A percentile compares a stretch with the other conserved stretches of the same genome.
Evolutionary conservation across 768 basidiomycete species (phyloP).

Genomic region (Strobilomyces dryophilus): DNA sequence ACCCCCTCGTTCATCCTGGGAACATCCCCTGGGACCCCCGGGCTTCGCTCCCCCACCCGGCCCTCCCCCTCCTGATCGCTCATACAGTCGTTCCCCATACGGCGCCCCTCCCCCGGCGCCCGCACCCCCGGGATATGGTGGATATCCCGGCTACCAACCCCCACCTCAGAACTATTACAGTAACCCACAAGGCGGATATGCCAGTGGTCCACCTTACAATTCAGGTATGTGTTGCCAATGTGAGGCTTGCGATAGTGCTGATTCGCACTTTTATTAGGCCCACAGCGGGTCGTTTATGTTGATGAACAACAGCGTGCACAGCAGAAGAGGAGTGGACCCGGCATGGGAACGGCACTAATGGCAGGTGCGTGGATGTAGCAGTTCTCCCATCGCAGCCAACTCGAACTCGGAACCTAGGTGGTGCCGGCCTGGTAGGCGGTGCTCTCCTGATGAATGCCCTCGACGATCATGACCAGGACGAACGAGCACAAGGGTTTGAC

Average conservation of each 20-base stretch:
- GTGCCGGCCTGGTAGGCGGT: slow-evolving; percentile 66
- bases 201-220: slow-evolving; percentile 2
- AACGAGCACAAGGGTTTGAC: slow-evolving; percentile 31
- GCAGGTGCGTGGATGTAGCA: slow-evolving; percentile 36
- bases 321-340: slow-evolving; percentile 43
- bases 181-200: slow-evolving; percentile 14
- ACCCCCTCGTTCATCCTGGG: slow-evolving; percentile 67
- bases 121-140: slow-evolving; percentile 16
- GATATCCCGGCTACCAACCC: slow-evolving; percentile 15
- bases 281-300: slow-evolving; percentile 31
- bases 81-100: slow-evolving; percentile 31
- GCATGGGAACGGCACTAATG: slow-evolving; percentile 44
- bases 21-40: slow-evolving; percentile 57
- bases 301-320: slow-evolving; percentile 36
- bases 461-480: slow-evolving; percentile 38
- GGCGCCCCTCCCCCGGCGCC: slow-evolving; percentile 18
- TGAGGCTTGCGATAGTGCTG: not conserved
- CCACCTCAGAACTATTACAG: slow-evolving; percentile 16
- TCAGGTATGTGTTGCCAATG: slow-evolving; percentile 9
- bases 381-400: slow-evolving; percentile 2
- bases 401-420: slow-evolving; percentile 35
- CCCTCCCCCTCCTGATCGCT: slow-evolving; percentile 43
- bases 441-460: slow-evolving; percentile 48
- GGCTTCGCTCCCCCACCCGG: slow-evolving; percentile 36
- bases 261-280: slow-evolving; percentile 19